Evolutionary conservation across 2,329 filamentous ascomycete species (phyloP).

Genomic region (Cladosporium sp.): DNA sequence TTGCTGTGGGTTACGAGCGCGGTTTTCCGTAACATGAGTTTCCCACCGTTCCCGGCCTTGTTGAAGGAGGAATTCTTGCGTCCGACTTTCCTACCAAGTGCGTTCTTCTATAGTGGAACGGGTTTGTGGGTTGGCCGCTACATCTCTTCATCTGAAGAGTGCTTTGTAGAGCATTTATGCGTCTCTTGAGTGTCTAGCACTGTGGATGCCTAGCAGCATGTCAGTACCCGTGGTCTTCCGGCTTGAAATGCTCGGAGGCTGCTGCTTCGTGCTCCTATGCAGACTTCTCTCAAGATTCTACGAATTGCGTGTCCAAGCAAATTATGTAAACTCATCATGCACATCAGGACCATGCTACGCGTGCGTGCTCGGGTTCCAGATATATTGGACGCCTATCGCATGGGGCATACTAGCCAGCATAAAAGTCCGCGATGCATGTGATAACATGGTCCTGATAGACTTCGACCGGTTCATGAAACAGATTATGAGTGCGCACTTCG

Average conservation of each 20-base stretch:
- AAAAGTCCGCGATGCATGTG: neutral
- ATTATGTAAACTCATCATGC: neutral
- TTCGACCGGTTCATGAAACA: neutral
- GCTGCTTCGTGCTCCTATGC: neutral
- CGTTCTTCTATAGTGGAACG: constrained; percentile 39
- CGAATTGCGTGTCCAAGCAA: neutral
- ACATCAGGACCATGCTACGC: neutral
- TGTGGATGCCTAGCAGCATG: neutral
- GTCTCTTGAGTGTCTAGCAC: too few species aligned
- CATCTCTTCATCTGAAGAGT: constrained; percentile 20
- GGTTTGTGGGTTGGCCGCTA: constrained; percentile 50
- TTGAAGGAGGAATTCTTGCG: constrained; percentile 37
- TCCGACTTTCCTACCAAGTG: constrained; percentile 49
- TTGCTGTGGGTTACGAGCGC: constrained; percentile 43
- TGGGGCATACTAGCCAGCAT: neutral
- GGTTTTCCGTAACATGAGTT: constrained; percentile 37
- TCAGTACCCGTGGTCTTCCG: neutral
- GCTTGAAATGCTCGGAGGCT: neutral
- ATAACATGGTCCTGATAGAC: neutral
- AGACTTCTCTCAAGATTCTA: neutral
- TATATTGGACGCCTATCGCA: neutral
- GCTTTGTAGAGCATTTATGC: neutral
- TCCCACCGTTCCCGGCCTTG: constrained; percentile 49
- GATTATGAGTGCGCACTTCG: neutral
- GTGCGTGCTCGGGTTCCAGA: neutral